Evolutionary conservation across 2,329 filamentous ascomycete species (phyloP).

Genomic region (Sclerotinia subarctica): DNA sequence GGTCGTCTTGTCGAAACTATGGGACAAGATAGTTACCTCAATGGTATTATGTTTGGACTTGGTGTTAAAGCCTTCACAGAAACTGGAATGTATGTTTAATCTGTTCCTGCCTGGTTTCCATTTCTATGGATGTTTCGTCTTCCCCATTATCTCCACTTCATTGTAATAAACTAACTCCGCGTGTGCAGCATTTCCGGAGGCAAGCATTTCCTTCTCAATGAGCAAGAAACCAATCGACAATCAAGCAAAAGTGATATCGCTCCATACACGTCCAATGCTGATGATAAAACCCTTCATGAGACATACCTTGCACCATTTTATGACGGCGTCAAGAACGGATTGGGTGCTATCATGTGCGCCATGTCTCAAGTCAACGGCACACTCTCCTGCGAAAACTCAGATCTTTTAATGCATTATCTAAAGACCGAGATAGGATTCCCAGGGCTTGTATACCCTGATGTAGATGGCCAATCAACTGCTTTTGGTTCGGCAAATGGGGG

Average conservation of each 20-base stretch:
- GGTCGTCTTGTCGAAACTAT: conserved; percentile 26
- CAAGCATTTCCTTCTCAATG: conserved; percentile 30
- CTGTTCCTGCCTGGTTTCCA: background rate
- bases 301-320: conserved; percentile 69
- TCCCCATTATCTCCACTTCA: no score
- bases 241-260: conserved; percentile 25
- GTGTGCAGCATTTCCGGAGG: conserved; percentile 8
- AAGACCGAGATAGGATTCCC: conserved; percentile 37
- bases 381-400: conserved; percentile 56
- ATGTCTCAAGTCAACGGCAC: conserved; percentile 52
- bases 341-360: conserved; percentile 26
- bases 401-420: conserved; percentile 29
- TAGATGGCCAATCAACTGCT: conserved; percentile 28
- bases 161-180: background rate
- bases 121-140: background rate
- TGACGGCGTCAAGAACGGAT: conserved; percentile 38
- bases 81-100: conserved; percentile 19
- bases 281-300: conserved; percentile 70
- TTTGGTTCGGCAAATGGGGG: conserved; percentile 35
- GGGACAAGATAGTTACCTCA: conserved; percentile 26
- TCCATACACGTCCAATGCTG: conserved; percentile 45
- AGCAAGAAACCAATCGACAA: conserved; percentile 28
- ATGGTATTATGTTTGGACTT: conserved; percentile 28
- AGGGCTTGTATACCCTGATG: conserved; percentile 32
- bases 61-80: conserved; percentile 23